phyloP scores from a whole-genome alignment of 2,329 filamentous ascomycete species.

The Blumeriella jaapii region DNA sequence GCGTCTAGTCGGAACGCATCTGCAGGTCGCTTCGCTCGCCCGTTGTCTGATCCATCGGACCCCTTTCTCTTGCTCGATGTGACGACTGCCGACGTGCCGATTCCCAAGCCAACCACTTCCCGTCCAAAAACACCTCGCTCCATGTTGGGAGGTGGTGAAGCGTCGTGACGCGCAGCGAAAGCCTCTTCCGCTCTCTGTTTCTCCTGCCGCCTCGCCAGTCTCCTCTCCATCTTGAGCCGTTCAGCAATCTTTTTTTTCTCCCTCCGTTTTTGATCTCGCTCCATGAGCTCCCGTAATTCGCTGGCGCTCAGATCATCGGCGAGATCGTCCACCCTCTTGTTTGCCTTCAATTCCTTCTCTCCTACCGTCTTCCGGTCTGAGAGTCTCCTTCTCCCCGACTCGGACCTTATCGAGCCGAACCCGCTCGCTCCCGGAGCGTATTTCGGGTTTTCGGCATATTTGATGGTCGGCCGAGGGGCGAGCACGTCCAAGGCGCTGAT shows the following conservation, averaged over 20 bases:
- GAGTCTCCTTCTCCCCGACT: conserved; percentile 40
- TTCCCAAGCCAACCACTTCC: conserved; percentile 44
- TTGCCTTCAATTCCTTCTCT: conserved; percentile 48
- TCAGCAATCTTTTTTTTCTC: conserved; percentile 63
- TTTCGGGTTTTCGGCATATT: conserved; percentile 56
- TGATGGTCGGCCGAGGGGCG: conserved; percentile 73
- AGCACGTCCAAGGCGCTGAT: conserved; percentile 72
- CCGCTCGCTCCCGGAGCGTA: conserved; percentile 35
- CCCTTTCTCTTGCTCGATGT: conserved; percentile 44
- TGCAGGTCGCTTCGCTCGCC: conserved; percentile 25
- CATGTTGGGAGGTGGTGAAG: conserved; percentile 42
- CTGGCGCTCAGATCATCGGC: conserved; percentile 79
- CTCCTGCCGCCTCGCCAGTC: conserved; percentile 55
- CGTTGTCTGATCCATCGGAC: conserved; percentile 29
- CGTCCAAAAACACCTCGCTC: conserved; percentile 50
- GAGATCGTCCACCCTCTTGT: conserved; percentile 56
- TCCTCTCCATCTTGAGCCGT: conserved; percentile 53
- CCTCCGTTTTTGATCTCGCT: conserved; percentile 70
- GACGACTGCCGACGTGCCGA: conserved; percentile 42
- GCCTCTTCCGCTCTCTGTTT: conserved; percentile 49
- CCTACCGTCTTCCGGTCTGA: conserved; percentile 42
- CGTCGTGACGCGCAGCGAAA: conserved; percentile 39
- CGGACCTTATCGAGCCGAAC: conserved; percentile 31
- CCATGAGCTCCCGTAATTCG: conserved; percentile 78
- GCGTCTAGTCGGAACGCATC: conserved; percentile 18